A percentile compares a stretch with the other conserved stretches of the same genome.
phyloP scores from a whole-genome alignment of 805 yeast genomes.

The Cyberlindnera mycetangii region DNA sequence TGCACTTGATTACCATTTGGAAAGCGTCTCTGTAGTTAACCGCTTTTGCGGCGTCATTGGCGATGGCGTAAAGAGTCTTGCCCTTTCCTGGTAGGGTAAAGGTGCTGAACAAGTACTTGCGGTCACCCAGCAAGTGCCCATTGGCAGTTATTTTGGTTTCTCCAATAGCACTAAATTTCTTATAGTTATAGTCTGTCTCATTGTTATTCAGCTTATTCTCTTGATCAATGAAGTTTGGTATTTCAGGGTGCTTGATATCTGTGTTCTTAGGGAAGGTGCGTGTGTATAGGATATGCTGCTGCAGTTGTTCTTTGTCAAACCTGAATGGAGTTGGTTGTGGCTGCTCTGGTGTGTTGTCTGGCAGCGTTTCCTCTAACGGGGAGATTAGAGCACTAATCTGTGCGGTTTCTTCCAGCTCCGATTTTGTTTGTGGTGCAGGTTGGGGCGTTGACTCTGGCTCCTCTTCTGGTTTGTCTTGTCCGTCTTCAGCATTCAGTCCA shows the following conservation, averaged over 20 bases:
- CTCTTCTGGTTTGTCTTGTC: too few relatives aligned
- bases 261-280: conserved; percentile 14
- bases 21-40: conserved; percentile 49
- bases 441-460: too few relatives aligned
- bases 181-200: conserved; percentile 32
- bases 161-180: conserved; percentile 39
- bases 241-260: conserved; percentile 13
- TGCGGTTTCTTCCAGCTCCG: background rate
- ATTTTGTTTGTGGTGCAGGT: background rate
- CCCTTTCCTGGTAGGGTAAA: conserved; percentile 40
- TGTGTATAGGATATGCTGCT: conserved; percentile 14
- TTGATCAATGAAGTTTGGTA: conserved; percentile 15
- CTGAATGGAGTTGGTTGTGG: conserved; percentile 27
- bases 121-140: conserved; percentile 38
- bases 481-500: too few relatives aligned
- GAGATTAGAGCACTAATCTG: background rate
- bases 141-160: conserved; percentile 40
- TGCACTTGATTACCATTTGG: conserved; percentile 43
- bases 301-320: conserved; percentile 9
- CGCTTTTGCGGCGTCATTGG: conserved; percentile 39
- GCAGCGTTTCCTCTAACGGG: conserved; percentile 17
- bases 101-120: conserved; percentile 38
- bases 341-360: conserved; percentile 22
- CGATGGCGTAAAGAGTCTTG: conserved; percentile 37
- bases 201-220: conserved; percentile 21